Conservation (phyloP, 768 basidiomycete species). For the Ramaria rubella region DNA sequence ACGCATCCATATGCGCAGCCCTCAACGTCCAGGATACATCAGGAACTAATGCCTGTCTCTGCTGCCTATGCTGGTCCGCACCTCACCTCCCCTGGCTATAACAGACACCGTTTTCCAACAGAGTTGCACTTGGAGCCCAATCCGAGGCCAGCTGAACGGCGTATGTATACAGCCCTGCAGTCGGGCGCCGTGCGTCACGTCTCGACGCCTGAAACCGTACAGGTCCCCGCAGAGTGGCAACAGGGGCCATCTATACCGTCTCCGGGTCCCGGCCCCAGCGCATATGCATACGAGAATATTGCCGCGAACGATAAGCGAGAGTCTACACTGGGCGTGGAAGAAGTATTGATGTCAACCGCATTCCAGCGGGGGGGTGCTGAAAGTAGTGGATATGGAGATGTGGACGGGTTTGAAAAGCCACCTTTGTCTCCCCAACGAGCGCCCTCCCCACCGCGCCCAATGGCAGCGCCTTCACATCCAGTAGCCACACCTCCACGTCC, state of each 20-base stretch:
- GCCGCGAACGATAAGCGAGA: constrained; percentile 2
- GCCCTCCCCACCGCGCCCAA: neutral
- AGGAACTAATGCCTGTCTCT: constrained; percentile 16
- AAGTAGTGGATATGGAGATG: neutral
- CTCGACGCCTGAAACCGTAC: neutral
- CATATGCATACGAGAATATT: constrained; percentile 7
- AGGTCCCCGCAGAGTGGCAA: neutral
- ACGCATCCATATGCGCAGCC: constrained; percentile 34
- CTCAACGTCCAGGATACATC: constrained; percentile 15
- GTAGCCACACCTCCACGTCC: neutral
- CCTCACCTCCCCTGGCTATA: constrained; percentile 24
- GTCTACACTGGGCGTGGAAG: constrained; percentile 46
- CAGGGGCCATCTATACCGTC: neutral
- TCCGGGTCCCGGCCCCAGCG: neutral
- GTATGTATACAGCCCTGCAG: neutral
- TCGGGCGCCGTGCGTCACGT: neutral
- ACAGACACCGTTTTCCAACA: neutral
- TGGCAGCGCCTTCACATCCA: neutral
- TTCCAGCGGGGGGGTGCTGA: neutral
- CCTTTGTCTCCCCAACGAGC: neutral
- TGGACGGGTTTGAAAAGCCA: neutral
- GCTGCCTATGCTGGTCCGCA: constrained; percentile 38
- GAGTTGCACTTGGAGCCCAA: neutral
- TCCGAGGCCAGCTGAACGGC: neutral
- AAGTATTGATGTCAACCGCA: constrained; percentile 43